Conservation (phyloP, 1,139 yeast genomes). For the Taphrina wiesneri region DNA sequence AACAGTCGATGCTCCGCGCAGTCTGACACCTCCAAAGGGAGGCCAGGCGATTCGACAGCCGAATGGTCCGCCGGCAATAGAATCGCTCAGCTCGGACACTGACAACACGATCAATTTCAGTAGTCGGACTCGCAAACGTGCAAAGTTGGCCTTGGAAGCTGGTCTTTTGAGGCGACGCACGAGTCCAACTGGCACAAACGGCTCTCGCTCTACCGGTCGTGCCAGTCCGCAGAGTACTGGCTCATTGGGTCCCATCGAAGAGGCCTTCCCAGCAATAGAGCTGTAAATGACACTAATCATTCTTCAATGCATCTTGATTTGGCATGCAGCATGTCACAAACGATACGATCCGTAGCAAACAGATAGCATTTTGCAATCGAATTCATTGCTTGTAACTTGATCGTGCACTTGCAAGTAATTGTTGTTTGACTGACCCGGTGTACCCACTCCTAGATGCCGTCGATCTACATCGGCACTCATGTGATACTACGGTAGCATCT, state of each 20-base stretch:
- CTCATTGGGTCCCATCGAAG: constrained; percentile 10
- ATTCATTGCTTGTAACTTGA: too few relatives aligned
- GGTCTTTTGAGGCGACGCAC: constrained; percentile 9
- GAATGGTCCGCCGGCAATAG: constrained; percentile 18
- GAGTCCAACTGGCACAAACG: background rate
- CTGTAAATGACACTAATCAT: too few relatives aligned
- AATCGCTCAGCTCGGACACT: constrained; percentile 3
- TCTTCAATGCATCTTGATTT: too few relatives aligned
- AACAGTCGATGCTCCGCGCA: background rate
- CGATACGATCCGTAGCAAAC: too few relatives aligned
- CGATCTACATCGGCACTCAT: too few relatives aligned
- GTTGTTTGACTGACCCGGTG: too few relatives aligned
- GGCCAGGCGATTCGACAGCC: constrained; percentile 14
- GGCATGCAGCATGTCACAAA: too few relatives aligned
- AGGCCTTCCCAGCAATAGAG: constrained; percentile 13
- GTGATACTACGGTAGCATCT: too few relatives aligned
- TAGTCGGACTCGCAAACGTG: constrained; percentile 1
- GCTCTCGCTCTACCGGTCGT: background rate
- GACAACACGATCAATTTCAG: constrained; percentile 12
- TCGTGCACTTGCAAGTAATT: too few relatives aligned
- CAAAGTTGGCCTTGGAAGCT: constrained; percentile 28
- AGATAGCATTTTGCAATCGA: too few relatives aligned
- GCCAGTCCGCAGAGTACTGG: background rate
- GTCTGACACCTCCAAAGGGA: background rate
- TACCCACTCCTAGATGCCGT: too few relatives aligned